These are phyloP conservation scores for Gyrodon lividus DNA, from an alignment of 768 basidiomycete species.

Conservation along the genomic window DNA sequence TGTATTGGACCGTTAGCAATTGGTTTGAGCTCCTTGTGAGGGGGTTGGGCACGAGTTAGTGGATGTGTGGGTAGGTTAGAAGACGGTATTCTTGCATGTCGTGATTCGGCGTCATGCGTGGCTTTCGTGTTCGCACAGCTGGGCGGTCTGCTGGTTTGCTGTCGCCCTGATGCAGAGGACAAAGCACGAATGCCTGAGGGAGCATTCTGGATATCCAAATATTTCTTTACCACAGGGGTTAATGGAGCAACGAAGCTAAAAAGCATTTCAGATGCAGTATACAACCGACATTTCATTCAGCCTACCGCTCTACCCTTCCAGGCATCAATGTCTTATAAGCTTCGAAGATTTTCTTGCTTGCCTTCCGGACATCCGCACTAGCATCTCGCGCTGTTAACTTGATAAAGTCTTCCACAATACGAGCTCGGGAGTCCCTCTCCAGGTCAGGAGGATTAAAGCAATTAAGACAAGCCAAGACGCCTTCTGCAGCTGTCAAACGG, in stretches of 20 bases:
- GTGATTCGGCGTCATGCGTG: conserved; percentile 6
- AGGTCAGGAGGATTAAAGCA: conserved; percentile 78
- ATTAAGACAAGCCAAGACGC: conserved; percentile 63
- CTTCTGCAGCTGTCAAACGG: conserved; percentile 65
- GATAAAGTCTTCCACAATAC: conserved; percentile 70
- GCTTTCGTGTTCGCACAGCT: conserved; percentile 21
- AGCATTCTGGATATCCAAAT: conserved; percentile 51
- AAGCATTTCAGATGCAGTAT: conserved; percentile 6
- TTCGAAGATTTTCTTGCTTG: conserved; percentile 69
- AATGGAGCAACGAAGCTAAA: conserved; percentile 70
- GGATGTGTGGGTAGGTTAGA: conserved; percentile 14
- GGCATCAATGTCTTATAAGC: conserved; percentile 75
- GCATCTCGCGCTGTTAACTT: conserved; percentile 67
- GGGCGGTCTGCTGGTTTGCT: conserved; percentile 22
- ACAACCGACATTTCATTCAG: conserved; percentile 5
- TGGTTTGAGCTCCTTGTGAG: conserved; percentile 8
- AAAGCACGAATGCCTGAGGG: not conserved
- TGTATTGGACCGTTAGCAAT: not conserved
- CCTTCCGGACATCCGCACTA: conserved; percentile 70
- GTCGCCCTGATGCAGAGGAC: conserved; percentile 13
- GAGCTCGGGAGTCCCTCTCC: conserved; percentile 63
- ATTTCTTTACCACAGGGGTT: conserved; percentile 74
- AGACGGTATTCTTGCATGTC: conserved; percentile 7
- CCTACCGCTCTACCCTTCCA: conserved; percentile 62
- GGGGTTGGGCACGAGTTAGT: not conserved